A percentile compares a stretch with the other conserved stretches of the same genome.
Conservation (phyloP, 75 land plant genomes). For the Sequoiadendron giganteum region DNA sequence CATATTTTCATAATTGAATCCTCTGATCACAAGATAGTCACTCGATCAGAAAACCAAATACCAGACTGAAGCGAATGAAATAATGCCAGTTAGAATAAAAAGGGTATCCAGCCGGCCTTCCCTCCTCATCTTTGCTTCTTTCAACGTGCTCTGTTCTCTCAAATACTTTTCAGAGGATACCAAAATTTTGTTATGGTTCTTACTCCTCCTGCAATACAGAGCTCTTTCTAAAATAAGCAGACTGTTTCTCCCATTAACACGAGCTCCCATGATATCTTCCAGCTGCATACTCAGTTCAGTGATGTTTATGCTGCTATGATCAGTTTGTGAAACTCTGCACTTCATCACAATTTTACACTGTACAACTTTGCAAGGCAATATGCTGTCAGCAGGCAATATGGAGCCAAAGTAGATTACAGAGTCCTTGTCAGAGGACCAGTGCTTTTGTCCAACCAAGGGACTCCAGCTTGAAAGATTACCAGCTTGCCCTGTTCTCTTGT, state of each 20-base stretch:
- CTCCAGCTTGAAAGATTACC: background rate
- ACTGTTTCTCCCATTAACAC: slow-evolving; percentile 28
- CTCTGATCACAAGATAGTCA: background rate
- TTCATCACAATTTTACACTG: background rate
- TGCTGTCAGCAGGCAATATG: background rate
- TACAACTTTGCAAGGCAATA: background rate
- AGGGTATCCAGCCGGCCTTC: background rate
- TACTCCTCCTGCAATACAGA: background rate
- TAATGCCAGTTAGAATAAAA: background rate
- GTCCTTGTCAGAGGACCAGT: background rate
- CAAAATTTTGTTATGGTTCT: slow-evolving; percentile 21
- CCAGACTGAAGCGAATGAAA: background rate
- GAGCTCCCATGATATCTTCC: background rate
- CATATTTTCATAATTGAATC: too few relatives aligned
- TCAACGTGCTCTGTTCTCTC: background rate
- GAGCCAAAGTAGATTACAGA: background rate
- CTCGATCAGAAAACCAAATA: background rate
- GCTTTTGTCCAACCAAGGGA: background rate
- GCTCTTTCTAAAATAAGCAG: slow-evolving; percentile 24
- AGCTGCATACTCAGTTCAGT: background rate
- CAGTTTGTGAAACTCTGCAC: background rate
- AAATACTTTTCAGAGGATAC: background rate
- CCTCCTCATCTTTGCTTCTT: background rate
- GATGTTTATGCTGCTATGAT: background rate
- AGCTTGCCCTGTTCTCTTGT: background rate